Evolutionary conservation across 129 eudicot species (phyloP).

Genomic region (Tanacetum coccineum): DNA sequence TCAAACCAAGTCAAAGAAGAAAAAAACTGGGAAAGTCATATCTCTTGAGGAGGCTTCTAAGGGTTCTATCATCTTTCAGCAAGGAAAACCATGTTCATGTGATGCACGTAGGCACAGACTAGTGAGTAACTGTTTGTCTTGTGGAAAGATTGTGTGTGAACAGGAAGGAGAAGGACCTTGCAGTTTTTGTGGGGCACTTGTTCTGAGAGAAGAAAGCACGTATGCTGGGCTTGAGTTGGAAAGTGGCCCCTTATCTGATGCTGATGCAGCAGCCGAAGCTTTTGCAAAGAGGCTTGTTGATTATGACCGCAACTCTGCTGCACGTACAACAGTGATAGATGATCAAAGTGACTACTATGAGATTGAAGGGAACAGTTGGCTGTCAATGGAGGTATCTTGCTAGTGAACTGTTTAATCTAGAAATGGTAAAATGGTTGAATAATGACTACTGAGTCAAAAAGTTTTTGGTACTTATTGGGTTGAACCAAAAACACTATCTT

Average conservation of each 20-base stretch:
- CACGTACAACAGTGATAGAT: slow-evolving; percentile 97
- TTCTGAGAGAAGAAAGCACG: slow-evolving; percentile 81
- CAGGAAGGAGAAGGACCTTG: slow-evolving; percentile 99
- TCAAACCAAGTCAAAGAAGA: slow-evolving; percentile 66
- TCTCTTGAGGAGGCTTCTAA: slow-evolving; percentile 97
- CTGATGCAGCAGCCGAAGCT: slow-evolving; percentile 95
- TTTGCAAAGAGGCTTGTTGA: slow-evolving; percentile 98
- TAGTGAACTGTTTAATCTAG: background rate
- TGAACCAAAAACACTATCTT: background rate
- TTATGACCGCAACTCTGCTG: slow-evolving; percentile 93
- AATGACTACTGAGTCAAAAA: background rate
- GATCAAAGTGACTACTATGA: slow-evolving; percentile 97
- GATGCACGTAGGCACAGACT: slow-evolving; percentile 91
- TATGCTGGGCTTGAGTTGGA: slow-evolving; percentile 85
- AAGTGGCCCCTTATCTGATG: slow-evolving; percentile 51
- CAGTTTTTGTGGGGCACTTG: slow-evolving; percentile 93
- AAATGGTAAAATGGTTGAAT: background rate
- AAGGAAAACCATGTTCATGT: slow-evolving; percentile 94
- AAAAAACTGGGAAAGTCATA: slow-evolving; percentile 75
- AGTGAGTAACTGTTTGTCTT: slow-evolving; percentile 94
- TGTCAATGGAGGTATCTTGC: slow-evolving; percentile 74
- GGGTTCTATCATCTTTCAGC: slow-evolving; percentile 78
- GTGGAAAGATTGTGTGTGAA: slow-evolving; percentile 98
- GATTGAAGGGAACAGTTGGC: slow-evolving; percentile 89
- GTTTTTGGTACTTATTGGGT: background rate